Percentiles rank a stretch among this genome's conserved stretches.
These are phyloP conservation scores for Chrysanthemum lavandulifolium DNA, from an alignment of 129 eudicot species.

Conservation along the genomic window DNA sequence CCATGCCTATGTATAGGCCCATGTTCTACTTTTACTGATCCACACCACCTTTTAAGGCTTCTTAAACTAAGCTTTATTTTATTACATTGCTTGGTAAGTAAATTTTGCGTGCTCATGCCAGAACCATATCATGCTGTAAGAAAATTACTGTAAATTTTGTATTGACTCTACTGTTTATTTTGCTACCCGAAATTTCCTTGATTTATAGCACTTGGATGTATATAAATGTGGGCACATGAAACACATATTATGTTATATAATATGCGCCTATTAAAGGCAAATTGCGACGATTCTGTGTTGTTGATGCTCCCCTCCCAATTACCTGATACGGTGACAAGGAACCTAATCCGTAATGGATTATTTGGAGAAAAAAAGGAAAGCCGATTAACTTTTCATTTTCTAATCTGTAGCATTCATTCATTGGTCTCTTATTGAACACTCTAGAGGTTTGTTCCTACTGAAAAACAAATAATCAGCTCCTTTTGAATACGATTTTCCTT, in stretches of 20 bases:
- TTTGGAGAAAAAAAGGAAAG: neutral
- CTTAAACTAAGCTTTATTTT: conserved; percentile 7
- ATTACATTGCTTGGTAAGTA: conserved; percentile 2
- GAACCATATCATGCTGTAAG: neutral
- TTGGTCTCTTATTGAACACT: no score
- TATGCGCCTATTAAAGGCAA: neutral
- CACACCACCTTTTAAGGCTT: conserved; percentile 10
- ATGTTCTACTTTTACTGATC: conserved; percentile 12
- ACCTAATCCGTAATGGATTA: neutral
- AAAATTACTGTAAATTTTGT: neutral
- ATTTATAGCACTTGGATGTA: neutral
- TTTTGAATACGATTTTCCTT: neutral
- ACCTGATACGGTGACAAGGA: neutral
- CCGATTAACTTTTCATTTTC: no score
- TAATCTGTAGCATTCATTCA: no score
- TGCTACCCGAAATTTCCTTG: neutral
- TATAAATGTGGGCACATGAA: conserved; percentile 1
- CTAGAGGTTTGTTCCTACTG: no score
- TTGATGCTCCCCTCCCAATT: neutral
- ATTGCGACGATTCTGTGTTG: neutral
- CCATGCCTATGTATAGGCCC: conserved; percentile 20
- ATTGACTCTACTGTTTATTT: neutral
- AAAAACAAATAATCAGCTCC: neutral
- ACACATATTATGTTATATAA: neutral
- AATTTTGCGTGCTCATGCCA: conserved; percentile 13